Base-by-base conservation (phyloP, 768 basidiomycete species). In the Termitomyces sp. region DNA sequence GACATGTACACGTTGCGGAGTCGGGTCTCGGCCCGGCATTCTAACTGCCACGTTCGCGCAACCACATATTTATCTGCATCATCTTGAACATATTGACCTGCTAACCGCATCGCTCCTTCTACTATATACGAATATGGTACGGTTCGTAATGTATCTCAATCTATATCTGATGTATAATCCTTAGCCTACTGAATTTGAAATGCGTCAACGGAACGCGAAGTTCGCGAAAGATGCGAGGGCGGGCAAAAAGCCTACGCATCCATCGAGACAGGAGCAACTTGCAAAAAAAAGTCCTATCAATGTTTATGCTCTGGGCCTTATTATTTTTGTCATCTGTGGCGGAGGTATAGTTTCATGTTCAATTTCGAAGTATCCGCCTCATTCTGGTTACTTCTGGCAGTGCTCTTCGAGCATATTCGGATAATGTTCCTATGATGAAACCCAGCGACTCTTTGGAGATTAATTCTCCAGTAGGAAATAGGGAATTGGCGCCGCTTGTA, bases 151-250 rank as follows among this genome's bases (percentile, higher is more conserved):
- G 1, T 21, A 50, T 11, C 35, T 27, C n/a, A n/a, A 12, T 12
- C n/a, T 6, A 6, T 23, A 14, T 39, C 17, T 51, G 11, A 51
- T n/a, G 37, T 19, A 40, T 37, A 1, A n/a, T 19, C 25, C 3
- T 9, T 37, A 91, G 88, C 89, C 89, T 52, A 89, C 86, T 54
- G 82, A 88, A 76, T 91, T 89, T 68, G 90, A 92, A 65, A 79
- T 91, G 72, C 85, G 88, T 63, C 82, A 84, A 66, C 82, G 83
- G 70, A 94, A 92, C 70, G 80, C 79, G 56, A 86, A 91, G 72
- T 94, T 94, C 72, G 88, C 86, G 40, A 82, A 78, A 58, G 83
- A 85, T 59, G 85, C 82, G 60, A 83, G 81, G 60, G 70, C 80
- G 37, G 91, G 91, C 63, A 92, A 90, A 78, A 88, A 89, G 46